phyloP scores from a whole-genome alignment of 306 rosid genomes.

The Citrullus amarus region DNA sequence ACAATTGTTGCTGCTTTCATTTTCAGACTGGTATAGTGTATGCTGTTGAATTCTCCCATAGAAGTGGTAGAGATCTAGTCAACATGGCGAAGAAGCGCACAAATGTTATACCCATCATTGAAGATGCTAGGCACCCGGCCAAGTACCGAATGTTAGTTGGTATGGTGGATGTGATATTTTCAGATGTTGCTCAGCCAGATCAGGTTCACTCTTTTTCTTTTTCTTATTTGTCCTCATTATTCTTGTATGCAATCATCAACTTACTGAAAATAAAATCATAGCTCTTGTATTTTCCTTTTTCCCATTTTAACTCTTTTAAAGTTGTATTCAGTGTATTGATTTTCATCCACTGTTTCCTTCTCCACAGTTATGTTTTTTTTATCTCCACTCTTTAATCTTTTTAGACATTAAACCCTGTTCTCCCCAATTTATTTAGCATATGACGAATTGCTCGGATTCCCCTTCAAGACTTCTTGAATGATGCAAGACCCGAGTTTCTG shows the following conservation, averaged over 20 bases:
- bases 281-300: background rate
- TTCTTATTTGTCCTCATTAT: background rate
- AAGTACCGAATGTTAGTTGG: conserved; percentile 88
- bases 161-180: conserved; percentile 97
- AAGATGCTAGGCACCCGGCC: conserved; percentile 94
- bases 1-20: background rate
- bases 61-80: conserved; percentile 93
- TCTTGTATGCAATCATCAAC: background rate
- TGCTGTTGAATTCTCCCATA: conserved; percentile 91
- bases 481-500: conserved; percentile 16
- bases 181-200: conserved; percentile 99
- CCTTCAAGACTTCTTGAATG: conserved; percentile 29
- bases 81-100: conserved; percentile 95
- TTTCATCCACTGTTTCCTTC: background rate
- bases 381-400: background rate
- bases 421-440: background rate
- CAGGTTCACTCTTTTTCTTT: conserved; percentile 35
- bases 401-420: background rate
- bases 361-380: no score
- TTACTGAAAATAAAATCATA: background rate
- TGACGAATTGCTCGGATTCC: conserved; percentile 41
- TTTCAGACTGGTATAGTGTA: conserved; percentile 70
- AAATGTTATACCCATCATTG: conserved; percentile 80
- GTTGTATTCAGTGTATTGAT: background rate
- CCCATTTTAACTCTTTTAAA: background rate